Evolutionary conservation across 139 green algal species (phyloP).

Genomic region (Pleodorina starrii): DNA sequence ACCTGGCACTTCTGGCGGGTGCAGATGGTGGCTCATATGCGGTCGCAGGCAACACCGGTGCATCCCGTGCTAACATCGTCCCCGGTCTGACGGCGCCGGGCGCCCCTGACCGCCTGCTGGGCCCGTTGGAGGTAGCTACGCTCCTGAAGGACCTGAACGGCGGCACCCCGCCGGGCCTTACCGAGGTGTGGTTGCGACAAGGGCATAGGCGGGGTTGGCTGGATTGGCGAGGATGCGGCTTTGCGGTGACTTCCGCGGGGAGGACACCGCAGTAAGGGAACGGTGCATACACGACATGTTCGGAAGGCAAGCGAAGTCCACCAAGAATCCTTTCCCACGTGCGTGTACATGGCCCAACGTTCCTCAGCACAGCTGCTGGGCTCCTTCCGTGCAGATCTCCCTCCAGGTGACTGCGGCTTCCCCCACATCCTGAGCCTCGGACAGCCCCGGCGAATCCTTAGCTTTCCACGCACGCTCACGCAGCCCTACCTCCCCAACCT

Average conservation of each 20-base stretch:
- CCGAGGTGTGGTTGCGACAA: neutral
- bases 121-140: neutral
- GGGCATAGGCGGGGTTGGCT: no score
- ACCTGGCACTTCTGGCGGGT: neutral
- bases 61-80: neutral
- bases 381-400: no score
- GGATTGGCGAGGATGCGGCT: neutral
- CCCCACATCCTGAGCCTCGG: neutral
- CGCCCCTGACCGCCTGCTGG: neutral
- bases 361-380: no score
- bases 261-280: neutral
- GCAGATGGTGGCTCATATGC: neutral
- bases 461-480: neutral
- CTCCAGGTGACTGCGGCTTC: neutral
- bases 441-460: no score
- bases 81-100: neutral
- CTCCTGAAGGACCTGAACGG: slow-evolving; percentile 42
- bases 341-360: no score
- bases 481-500: neutral
- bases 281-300: neutral
- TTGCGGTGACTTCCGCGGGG: neutral
- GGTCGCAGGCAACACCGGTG: neutral
- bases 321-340: neutral
- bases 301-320: neutral
- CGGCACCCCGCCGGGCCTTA: neutral